Evolutionary conservation across 2,329 filamentous ascomycete genomes (phyloP), one percentile per base, ranked within the genome.

Genomic region (Pezicula radicicola): DNA sequence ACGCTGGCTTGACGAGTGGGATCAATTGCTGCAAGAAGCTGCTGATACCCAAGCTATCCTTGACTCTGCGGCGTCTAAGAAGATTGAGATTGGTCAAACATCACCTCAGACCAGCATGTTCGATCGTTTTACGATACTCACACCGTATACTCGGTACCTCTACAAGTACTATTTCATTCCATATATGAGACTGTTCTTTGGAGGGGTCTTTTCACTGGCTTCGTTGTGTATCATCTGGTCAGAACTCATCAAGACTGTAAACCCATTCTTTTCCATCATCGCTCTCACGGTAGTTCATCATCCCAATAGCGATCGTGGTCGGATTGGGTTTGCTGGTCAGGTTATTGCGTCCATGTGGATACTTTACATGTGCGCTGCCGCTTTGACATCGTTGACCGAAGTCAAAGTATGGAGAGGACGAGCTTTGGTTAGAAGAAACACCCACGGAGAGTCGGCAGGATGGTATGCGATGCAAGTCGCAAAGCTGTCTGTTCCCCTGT

Each of bases 361-460:
- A 55, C 78, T 92, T 52, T 99, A 99, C 75, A 99, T 99, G 94
- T 96, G 89, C 68, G 79, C 88, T 13, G 91, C 91, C 44, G 91
- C 94, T 5, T 81, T 97, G 47, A 88, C 84, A 52, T 92, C 91
- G 7, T 86, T 99, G 64, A 91, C 87, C 13, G 91, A 96, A 66
- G 90, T 96, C 62, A 95, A 94, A 65, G 91, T 97, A n/a, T 99
- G 94, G 94, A 89, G 94, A 51, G 94, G 95, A 46, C 85, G 94
- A 33, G 93, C 94, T 0, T 77, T 99, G 6, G 93, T 97, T 44
- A 84, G 83, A 53, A 85, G 94, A 52, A 94, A 96, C 66, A 99
- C 94, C 0, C 93, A 95, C 53, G 85, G 90, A 55, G 94, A 97
- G 68, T 91, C 87, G 46, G 94, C 94, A 1, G 95, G 93, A 60